A percentile compares a stretch with the other conserved stretches of the same genome.
Conservation (phyloP, 805 yeast species). For the Ogataea sp. region DNA sequence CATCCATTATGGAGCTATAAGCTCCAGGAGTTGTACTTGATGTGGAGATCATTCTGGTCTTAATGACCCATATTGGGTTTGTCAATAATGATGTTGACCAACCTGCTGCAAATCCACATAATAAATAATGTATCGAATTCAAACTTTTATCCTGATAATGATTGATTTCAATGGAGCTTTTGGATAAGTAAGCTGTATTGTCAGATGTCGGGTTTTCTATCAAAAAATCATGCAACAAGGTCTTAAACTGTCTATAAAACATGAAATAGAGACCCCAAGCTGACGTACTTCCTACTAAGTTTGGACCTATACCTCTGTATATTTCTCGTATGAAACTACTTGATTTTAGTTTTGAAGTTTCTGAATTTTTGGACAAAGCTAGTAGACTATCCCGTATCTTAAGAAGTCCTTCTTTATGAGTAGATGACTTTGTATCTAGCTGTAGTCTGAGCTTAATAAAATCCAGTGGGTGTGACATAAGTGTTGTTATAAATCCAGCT, state of each 20-base stretch:
- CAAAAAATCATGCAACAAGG: slow-evolving; percentile 5
- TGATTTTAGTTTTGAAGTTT: slow-evolving; percentile 4
- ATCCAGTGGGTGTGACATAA: slow-evolving; percentile 85
- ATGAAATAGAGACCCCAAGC: slow-evolving; percentile 91
- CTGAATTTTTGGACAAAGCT: slow-evolving; percentile 4
- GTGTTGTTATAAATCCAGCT: slow-evolving; percentile 77
- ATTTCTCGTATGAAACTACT: slow-evolving; percentile 19
- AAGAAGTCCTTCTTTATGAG: slow-evolving; percentile 21
- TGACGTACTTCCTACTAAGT: slow-evolving; percentile 70
- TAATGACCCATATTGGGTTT: slow-evolving; percentile 93
- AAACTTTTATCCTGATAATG: slow-evolving; percentile 24
- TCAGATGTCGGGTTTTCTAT: not conserved
- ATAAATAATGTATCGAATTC: slow-evolving; percentile 37
- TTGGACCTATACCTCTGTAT: slow-evolving; percentile 77
- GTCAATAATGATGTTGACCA: slow-evolving; percentile 66
- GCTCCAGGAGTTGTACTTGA: slow-evolving; percentile 36
- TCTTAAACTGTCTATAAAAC: slow-evolving; percentile 58
- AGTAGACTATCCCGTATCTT: slow-evolving; percentile 14
- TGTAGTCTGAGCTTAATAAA: slow-evolving; percentile 79
- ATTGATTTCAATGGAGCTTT: not conserved
- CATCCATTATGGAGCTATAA: slow-evolving; percentile 51
- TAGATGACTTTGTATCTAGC: slow-evolving; percentile 32
- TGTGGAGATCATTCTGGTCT: slow-evolving; percentile 76
- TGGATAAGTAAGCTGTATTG: not conserved
- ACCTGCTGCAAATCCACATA: slow-evolving; percentile 66